Percentiles rank a stretch among this genome's conserved stretches.
phyloP scores from a whole-genome alignment of 2,329 filamentous ascomycete species.

The Fusarium chlamydosporum region DNA sequence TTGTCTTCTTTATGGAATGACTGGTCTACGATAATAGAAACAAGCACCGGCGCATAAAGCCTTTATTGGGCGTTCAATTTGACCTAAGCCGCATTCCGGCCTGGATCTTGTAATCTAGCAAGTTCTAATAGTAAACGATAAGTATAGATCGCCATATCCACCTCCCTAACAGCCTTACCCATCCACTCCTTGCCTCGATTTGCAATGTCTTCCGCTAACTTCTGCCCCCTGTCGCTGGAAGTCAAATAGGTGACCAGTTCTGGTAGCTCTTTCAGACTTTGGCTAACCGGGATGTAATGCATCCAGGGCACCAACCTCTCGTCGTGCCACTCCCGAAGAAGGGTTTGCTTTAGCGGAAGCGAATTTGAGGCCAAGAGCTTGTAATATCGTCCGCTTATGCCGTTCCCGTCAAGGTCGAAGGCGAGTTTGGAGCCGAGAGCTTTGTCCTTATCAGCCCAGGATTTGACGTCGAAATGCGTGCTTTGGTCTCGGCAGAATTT shows the following conservation, averaged over 20 bases:
- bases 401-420: constrained; percentile 70
- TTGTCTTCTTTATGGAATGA: too few relatives aligned
- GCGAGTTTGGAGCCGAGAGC: constrained; percentile 59
- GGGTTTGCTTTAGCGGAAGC: constrained; percentile 65
- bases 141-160: constrained; percentile 72
- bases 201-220: constrained; percentile 65
- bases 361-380: constrained; percentile 64
- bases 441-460: constrained; percentile 55
- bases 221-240: constrained; percentile 61
- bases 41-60: too few relatives aligned
- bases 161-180: constrained; percentile 65
- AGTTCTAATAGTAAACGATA: constrained; percentile 74
- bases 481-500: constrained; percentile 56
- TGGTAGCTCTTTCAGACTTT: constrained; percentile 65
- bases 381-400: constrained; percentile 68
- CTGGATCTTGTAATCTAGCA: constrained; percentile 58
- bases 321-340: constrained; percentile 71
- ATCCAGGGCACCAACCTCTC: constrained; percentile 69
- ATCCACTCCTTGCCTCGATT: constrained; percentile 69
- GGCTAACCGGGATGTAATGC: constrained; percentile 69
- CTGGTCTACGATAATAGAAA: too few relatives aligned
- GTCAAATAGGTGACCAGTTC: constrained; percentile 65
- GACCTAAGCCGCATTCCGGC: constrained; percentile 15
- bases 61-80: too few relatives aligned
- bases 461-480: constrained; percentile 51